Evolutionary conservation across 768 basidiomycete species (phyloP), one percentile per base, ranked within the genome.

Genomic region (Amanita exitialis): DNA sequence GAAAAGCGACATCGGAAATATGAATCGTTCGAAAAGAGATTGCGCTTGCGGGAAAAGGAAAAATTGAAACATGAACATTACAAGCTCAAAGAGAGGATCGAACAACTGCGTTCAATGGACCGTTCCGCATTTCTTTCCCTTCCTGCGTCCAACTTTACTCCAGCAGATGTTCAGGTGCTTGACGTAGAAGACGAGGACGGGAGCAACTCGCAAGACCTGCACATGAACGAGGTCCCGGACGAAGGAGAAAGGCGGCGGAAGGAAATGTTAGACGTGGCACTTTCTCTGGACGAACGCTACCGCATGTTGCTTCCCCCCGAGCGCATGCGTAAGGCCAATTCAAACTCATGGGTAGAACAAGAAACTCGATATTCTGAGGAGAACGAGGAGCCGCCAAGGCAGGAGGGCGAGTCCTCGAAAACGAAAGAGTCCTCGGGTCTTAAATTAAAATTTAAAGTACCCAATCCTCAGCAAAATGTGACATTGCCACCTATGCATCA

Each of bases 51-150:
- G 49, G 91, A 94, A 67, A 90, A 90, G 66, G 91, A 95, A 66
- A 91, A 91, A 62, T 77, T 94, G 49, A 85, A 87, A 65, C 85
- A 91, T 57, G 90, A 93, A 61, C 89, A 91, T 58, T 91, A 92
- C 69, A 90, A 91, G 62, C 79, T 95, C 60, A 86, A 86, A 64
- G 85, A 91, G 60, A 80, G 91, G 32, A 86, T 93, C 54, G 90
- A 93, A 47, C 86, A 92, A 60, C 73, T 93, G 51, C 77, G 74
- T 50, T 73, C 71, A 23, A 85, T 93, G 81, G 86, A 90, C 53
- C 65, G 75, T 44, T 65, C 76, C 49, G 81, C 83, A 2, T 90
- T 90, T 64, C 75, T 88, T 27, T 60, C 71, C 23, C 68, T 86
- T 41, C 76, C 83, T 36, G 75, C 79, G 4, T 66, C 76, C 15